Evolutionary conservation across 495 filamentous ascomycete species (phyloP).

Genomic region (Amorphotheca resinae): DNA sequence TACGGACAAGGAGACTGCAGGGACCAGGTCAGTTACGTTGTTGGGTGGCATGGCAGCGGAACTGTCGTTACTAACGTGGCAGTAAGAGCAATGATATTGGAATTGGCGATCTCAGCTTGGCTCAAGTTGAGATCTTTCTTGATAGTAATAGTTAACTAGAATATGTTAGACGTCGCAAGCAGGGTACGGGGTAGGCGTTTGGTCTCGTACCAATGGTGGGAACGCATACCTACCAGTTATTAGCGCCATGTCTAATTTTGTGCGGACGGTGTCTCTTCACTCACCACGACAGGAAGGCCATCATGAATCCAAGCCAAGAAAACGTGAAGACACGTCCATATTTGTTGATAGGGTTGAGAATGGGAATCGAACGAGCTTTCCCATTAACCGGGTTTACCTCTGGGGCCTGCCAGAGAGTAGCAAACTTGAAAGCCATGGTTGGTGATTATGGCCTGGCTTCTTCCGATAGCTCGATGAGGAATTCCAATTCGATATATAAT

Average conservation of each 20-base stretch:
- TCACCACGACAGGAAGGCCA: constrained; percentile 90
- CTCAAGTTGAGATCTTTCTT: constrained; percentile 63
- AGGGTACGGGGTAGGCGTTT: neutral
- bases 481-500: neutral
- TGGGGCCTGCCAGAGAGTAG: constrained; percentile 45
- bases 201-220: constrained; percentile 45
- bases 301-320: constrained; percentile 90
- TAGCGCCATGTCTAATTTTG: neutral
- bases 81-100: constrained; percentile 76
- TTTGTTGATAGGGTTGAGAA: constrained; percentile 65
- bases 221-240: constrained; percentile 37
- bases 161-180: neutral
- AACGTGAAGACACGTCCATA: constrained; percentile 92
- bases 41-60: too few species aligned
- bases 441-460: neutral
- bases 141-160: constrained; percentile 54
- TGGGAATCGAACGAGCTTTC: constrained; percentile 70
- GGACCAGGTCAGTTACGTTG: too few species aligned
- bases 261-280: neutral
- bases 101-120: constrained; percentile 67
- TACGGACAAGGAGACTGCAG: constrained; percentile 39
- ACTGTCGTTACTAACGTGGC: constrained; percentile 58
- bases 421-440: constrained; percentile 24
- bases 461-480: neutral
- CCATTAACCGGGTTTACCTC: constrained; percentile 62